Base-by-base conservation (phyloP, 805 yeast genomes). In the Ogataea paraovalis region DNA sequence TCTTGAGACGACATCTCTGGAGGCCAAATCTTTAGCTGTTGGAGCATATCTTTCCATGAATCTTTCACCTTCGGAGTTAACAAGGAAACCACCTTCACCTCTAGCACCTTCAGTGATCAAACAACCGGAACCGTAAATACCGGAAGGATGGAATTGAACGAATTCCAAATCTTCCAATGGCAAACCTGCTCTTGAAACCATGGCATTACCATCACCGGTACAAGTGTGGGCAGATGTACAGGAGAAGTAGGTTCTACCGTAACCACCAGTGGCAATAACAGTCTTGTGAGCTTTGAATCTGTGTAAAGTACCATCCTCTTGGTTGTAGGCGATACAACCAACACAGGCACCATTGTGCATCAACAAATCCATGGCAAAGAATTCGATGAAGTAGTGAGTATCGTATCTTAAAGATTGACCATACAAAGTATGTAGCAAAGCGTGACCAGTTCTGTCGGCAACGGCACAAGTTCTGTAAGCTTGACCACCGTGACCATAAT, bases 1-100 rank as follows among this genome's bases (percentile, higher is more conserved):
- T 73, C 99, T 83, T 34, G 97, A 90, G 47, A 92, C 99, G 54
- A 92, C 98, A 69, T 92, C 99, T 78, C 99, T 86, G 53, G 96
- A 90, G 49, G 99, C 99, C 70, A 92, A 79, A 75, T 92, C 99
- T 78, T 92, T 94, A 58, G 98, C 98, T 46, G 91, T 86, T 57
- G 99, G 99, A 48, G 99, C 99, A 67, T 92, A 92, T 73, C 99
- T 85, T 78, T 92, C 99, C 99, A 92, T 92, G 72, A 92, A 92
- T 72, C 99, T 85, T 77, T 92, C 99, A 79, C 99, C 99, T 75
- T 94, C 96, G 58, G 90, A 81, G 80, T 92, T 92, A 55, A 92
- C 79, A 69, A 92, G 78, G 80, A 81, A 94, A 56, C 99, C 99
- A 82, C 99, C 99, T 78, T 94, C 99, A 80, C 99, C 99, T 79